phyloP scores from a whole-genome alignment of 495 filamentous ascomycete species.

The Penicillium malachiteum region DNA sequence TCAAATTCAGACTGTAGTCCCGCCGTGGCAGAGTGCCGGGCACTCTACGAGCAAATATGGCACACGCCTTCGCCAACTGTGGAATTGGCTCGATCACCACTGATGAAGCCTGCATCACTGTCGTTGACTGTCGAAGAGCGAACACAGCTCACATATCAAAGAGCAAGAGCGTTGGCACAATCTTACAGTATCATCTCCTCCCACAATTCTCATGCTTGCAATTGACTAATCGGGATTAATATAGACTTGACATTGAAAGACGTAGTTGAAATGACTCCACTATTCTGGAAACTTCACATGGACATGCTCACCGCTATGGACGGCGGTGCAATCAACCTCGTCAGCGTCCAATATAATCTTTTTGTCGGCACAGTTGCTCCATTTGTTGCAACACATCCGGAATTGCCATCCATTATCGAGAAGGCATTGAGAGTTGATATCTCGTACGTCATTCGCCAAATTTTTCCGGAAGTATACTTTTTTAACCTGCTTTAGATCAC shows the following conservation, averaged over 20 bases:
- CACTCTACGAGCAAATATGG: not conserved
- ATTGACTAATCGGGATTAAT: not conserved
- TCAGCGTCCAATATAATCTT: constrained; percentile 39
- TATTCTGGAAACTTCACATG: constrained; percentile 23
- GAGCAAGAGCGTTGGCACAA: not conserved
- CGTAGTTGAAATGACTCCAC: constrained; percentile 5
- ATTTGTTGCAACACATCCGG: constrained; percentile 27
- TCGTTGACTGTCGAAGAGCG: not conserved
- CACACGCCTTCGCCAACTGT: not conserved
- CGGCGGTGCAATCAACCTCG: constrained; percentile 11
- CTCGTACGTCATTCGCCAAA: not conserved
- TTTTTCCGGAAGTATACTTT: not conserved
- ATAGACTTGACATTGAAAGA: constrained; percentile 8
- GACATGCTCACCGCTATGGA: constrained; percentile 19
- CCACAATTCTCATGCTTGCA: not conserved
- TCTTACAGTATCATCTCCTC: not conserved
- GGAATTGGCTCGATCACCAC: not conserved
- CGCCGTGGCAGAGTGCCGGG: not conserved
- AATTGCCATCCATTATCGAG: constrained; percentile 19
- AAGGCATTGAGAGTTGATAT: not conserved
- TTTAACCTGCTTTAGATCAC: not conserved
- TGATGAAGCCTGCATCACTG: not conserved
- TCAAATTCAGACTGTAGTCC: not conserved
- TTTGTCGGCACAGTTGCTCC: constrained; percentile 37
- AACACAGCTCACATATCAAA: not conserved